Evolutionary conservation across 306 rosid genomes (phyloP).

Genomic region (Vigna radiata): DNA sequence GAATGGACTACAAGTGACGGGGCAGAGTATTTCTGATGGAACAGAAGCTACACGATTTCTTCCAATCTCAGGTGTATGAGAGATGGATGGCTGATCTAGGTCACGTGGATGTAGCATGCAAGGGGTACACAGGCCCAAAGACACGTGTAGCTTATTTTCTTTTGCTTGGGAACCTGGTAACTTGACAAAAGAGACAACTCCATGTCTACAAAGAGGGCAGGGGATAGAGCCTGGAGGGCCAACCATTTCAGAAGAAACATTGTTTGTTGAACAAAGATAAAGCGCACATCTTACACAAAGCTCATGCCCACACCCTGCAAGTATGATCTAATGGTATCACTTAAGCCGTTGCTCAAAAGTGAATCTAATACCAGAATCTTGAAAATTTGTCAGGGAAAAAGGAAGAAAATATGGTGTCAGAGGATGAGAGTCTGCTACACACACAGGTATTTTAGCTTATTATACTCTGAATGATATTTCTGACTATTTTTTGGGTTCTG

Average conservation of each 20-base stretch:
- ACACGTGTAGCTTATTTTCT: conserved; percentile 64
- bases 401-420: background rate
- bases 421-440: background rate
- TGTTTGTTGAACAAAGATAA: conserved; percentile 89
- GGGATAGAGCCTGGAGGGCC: conserved; percentile 91
- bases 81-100: conserved; percentile 58
- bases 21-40: conserved; percentile 86
- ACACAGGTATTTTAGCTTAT: background rate
- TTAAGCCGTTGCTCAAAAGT: conserved; percentile 14
- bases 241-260: conserved; percentile 60
- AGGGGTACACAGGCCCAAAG: conserved; percentile 85
- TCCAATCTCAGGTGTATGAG: conserved; percentile 64
- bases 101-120: conserved; percentile 85
- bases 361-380: background rate
- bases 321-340: conserved; percentile 34
- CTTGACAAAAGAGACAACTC: conserved; percentile 80
- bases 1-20: conserved; percentile 94
- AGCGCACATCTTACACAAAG: conserved; percentile 93
- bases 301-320: conserved; percentile 88
- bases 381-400: conserved; percentile 8
- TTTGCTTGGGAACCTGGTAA: conserved; percentile 75
- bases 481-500: background rate
- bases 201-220: conserved; percentile 93
- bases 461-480: background rate
- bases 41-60: conserved; percentile 79